Evolutionary conservation across 805 yeast species (phyloP).

Genomic region (Saturnispora bothae): DNA sequence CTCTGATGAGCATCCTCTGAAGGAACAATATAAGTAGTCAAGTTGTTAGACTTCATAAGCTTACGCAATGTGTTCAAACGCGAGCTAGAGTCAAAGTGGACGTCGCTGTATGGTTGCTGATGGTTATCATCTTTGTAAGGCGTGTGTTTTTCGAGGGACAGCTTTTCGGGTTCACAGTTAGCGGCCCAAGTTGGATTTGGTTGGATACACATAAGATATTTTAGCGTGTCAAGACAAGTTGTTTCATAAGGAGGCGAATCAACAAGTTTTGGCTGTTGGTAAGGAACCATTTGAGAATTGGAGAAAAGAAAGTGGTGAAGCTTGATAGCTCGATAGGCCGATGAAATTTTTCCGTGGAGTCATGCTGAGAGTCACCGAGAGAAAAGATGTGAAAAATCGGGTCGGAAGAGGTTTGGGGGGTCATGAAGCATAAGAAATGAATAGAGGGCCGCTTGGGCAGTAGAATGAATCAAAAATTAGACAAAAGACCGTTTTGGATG

Average conservation of each 20-base stretch:
- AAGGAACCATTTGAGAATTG: conserved; percentile 8
- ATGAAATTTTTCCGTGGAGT: too few species aligned
- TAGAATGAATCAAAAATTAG: too few species aligned
- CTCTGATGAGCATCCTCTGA: conserved; percentile 92
- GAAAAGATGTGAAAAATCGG: too few species aligned
- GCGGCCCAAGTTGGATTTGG: not conserved
- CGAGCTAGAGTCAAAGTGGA: conserved; percentile 23
- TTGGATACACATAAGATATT: conserved; percentile 4
- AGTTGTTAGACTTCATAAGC: conserved; percentile 29
- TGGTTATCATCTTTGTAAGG: not conserved
- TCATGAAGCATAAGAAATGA: too few species aligned
- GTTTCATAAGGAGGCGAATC: conserved; percentile 11
- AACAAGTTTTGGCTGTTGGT: not conserved
- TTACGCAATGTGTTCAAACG: conserved; percentile 32
- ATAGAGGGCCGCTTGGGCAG: too few species aligned
- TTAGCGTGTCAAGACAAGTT: conserved; percentile 9
- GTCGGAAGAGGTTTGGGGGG: too few species aligned
- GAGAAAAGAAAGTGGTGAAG: too few species aligned
- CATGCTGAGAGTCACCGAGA: too few species aligned
- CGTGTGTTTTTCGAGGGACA: not conserved
- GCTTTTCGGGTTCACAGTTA: not conserved
- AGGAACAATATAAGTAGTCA: conserved; percentile 45
- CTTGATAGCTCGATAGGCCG: too few species aligned
- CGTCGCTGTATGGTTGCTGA: not conserved
- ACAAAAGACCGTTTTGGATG: too few species aligned